Base-by-base conservation (phyloP, 2,329 filamentous ascomycete genomes). In the Malbranchea zuffiana region DNA sequence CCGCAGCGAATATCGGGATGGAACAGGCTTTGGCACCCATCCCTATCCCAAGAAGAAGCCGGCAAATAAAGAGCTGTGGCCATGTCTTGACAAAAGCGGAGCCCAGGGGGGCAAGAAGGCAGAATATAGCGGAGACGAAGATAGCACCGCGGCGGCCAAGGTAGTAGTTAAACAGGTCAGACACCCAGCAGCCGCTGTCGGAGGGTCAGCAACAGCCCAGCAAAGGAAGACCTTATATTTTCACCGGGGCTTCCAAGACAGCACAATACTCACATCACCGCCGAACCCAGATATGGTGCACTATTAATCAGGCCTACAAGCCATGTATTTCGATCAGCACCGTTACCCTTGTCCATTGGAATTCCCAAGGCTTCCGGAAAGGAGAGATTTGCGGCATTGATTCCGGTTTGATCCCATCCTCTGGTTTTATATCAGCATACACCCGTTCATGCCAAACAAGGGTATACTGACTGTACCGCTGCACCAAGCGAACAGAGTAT, bases 91-190 rank as follows among this genome's bases (percentile, higher is more conserved):
- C 66, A 12, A 73, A 48, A 0, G 67, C 80, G 37, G 72, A 75
- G 13, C 77, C 80, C 44, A 86, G 73, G 1, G 80, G 75, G 1
- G 80, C 68, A 52, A 80, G 68, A 21, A 83, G 62, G 51, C 72
- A 79, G 52, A 81, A 77, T 47, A 78, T 59, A 7, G 71, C 73
- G 5, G 69, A 68, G 27, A 78, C 53, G 52, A 80, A 80, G 44
- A 82, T 81, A 30, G 72, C 71, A 7, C 75, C 74, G 36, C 75
- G 71, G 24, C 77, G 74, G 19, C 75, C 76, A 15, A 75, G 45
- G 6, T 59, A 55, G 18, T 71, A 60, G 47, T 81, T 81, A 10
- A 74, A 47, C 0, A 75, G 75, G 43, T 82, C 78, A 1, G 76
- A 78, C 7, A 80, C 56, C 78, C 77, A 81, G 50, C 74, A 77